These are phyloP conservation scores for Kockovaella imperatae DNA, from an alignment of 768 basidiomycete species.

Conservation along the genomic window DNA sequence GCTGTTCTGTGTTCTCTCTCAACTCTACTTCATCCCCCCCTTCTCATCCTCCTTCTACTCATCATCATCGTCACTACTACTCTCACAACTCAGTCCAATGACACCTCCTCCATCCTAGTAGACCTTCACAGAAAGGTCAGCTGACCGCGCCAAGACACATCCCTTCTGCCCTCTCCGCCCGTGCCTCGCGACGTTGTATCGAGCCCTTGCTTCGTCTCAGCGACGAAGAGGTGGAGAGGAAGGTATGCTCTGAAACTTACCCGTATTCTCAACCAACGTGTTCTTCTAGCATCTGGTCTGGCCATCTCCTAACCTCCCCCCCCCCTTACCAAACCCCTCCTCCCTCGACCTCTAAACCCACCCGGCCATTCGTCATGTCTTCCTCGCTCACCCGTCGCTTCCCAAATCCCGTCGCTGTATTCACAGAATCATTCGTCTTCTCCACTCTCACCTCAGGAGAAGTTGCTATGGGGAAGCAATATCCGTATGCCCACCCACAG, in stretches of 20 bases:
- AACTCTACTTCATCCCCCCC: neutral
- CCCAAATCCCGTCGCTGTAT: slow-evolving; percentile 28
- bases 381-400: slow-evolving; percentile 12
- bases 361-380: neutral
- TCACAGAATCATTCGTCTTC: slow-evolving; percentile 29
- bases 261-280: no score
- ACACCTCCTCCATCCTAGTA: neutral
- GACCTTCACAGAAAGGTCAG: neutral
- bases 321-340: neutral
- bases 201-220: no score
- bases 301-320: neutral
- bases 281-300: neutral
- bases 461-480: slow-evolving; percentile 9
- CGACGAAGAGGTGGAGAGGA: no score
- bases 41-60: neutral
- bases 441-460: slow-evolving; percentile 23
- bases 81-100: neutral
- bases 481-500: slow-evolving; percentile 23
- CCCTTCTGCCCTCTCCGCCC: no score
- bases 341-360: neutral
- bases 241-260: no score
- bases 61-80: neutral
- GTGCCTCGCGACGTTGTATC: no score
- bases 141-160: no score
- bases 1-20: neutral